phyloP scores from a whole-genome alignment of 768 basidiomycete species.

The Pulveroboletus sp. region DNA sequence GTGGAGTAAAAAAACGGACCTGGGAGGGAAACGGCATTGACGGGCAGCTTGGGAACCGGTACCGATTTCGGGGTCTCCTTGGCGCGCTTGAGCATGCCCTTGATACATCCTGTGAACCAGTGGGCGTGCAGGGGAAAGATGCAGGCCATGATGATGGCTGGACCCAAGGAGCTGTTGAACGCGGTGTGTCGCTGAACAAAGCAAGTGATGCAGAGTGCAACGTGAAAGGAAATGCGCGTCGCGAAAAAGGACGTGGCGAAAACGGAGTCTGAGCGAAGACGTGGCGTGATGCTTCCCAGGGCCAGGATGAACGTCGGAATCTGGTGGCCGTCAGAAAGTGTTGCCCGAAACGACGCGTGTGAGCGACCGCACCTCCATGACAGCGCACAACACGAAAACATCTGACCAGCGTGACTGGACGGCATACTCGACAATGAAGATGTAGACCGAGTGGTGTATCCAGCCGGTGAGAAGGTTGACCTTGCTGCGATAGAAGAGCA shows the following conservation, averaged over 20 bases:
- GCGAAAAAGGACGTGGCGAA: conserved; percentile 52
- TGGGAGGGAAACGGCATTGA: neutral
- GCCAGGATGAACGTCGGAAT: conserved; percentile 56
- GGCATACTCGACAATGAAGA: conserved; percentile 40
- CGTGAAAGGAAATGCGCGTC: conserved; percentile 49
- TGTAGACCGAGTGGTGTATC: conserved; percentile 48
- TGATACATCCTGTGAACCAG: conserved; percentile 54
- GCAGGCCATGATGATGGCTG: conserved; percentile 36
- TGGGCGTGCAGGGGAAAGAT: conserved; percentile 49
- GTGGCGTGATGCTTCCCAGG: conserved; percentile 41
- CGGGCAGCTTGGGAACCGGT: conserved; percentile 1
- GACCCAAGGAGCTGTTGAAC: conserved; percentile 36
- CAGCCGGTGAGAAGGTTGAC: conserved; percentile 54
- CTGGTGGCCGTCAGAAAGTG: conserved; percentile 19
- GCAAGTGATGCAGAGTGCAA: conserved; percentile 35
- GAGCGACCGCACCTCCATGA: conserved; percentile 43
- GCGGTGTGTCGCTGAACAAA: conserved; percentile 27
- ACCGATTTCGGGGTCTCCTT: conserved; percentile 2
- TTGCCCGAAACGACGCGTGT: neutral
- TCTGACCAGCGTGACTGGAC: conserved; percentile 36
- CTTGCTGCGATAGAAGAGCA: conserved; percentile 43
- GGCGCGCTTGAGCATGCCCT: conserved; percentile 41
- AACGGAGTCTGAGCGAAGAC: conserved; percentile 44
- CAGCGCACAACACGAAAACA: conserved; percentile 41
- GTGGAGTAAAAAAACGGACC: conserved; percentile 9